Evolutionary conservation across 2,329 filamentous ascomycete genomes (phyloP), one percentile per base, ranked within the genome.

Genomic region (Trichoderma guizhouense): DNA sequence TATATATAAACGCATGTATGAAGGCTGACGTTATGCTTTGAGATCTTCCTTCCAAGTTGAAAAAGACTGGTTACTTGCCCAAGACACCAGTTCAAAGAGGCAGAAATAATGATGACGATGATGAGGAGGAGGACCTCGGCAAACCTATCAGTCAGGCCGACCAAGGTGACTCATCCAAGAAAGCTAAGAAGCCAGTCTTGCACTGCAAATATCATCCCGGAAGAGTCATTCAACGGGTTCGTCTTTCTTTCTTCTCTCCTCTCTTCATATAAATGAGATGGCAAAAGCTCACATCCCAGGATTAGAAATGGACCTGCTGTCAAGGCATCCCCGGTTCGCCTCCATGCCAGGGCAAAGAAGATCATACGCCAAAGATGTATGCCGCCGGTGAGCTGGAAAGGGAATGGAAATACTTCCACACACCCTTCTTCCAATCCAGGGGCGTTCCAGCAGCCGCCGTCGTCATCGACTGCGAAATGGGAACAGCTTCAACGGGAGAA

Each of bases 401-500:
- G 12, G 76, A 77, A 47, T 80, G 78, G 79, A 57, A 28, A 15
- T 78, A 76, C 69, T 72, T 76, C 36, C 28, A 68, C 21, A 80
- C 78, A 0, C 76, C 77, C 21, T 21, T 34, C 1, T 30, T 36
- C 12, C 51, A 57, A 7, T 12, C 63, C 3, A 47, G 43, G 43
- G 53, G 4, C 28, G 39, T 7, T 57, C 72, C 65, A 15, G 73
- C 74, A 18, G 72, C 51, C 58, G 80, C 76, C 3, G 82, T 89
- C 3, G 85, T 83, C 0, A 78, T 89, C 4, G 86, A 88, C 73
- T 89, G 87, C 73, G 87, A 89, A 74, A 88, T 89, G 86, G 86
- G 87, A 18, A 82, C 80, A 0, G 79, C 84, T 2, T 74, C 75
- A 9, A 78, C 78, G 6, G 82, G 84, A 7, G 85, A 88, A 11